Evolutionary conservation across 2,329 filamentous ascomycete genomes (phyloP).

Genomic region (Epichloe uncinata): DNA sequence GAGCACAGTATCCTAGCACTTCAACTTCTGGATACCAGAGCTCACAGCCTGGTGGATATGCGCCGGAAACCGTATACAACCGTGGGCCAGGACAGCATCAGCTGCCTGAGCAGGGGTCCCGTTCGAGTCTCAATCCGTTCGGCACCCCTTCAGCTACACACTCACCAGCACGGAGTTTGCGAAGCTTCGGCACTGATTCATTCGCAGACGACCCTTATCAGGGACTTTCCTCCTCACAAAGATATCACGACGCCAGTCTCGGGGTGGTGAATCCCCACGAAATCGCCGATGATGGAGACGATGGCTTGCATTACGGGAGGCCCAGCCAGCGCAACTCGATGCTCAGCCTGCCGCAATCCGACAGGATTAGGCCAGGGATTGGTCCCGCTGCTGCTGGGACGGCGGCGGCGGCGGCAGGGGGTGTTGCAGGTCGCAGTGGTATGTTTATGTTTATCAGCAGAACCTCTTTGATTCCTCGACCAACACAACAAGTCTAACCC

Average conservation of each 20-base stretch:
- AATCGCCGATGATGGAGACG: slow-evolving; percentile 80
- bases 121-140: slow-evolving; percentile 28
- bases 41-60: slow-evolving; percentile 11
- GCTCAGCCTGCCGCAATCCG: slow-evolving; percentile 39
- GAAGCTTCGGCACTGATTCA: slow-evolving; percentile 29
- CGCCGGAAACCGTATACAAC: slow-evolving; percentile 3
- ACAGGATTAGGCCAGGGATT: slow-evolving; percentile 14
- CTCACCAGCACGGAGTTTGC: slow-evolving; percentile 36
- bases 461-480: not conserved
- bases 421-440: slow-evolving; percentile 16
- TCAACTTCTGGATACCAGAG: slow-evolving; percentile 9
- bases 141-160: slow-evolving; percentile 20
- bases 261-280: slow-evolving; percentile 62
- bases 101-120: slow-evolving; percentile 25
- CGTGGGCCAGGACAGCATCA: slow-evolving; percentile 5
- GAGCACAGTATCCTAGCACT: slow-evolving; percentile 14
- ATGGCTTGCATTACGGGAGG: slow-evolving; percentile 51
- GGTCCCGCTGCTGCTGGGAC: slow-evolving; percentile 30
- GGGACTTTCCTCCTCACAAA: slow-evolving; percentile 16
- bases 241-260: slow-evolving; percentile 33
- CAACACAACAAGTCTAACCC: not conserved
- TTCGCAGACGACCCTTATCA: slow-evolving; percentile 56
- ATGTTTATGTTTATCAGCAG: not conserved
- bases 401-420: slow-evolving; percentile 17
- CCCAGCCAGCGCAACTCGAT: slow-evolving; percentile 40